A percentile compares a stretch with the other conserved stretches of the same genome.
These are phyloP conservation scores for Euphorbia tirucalli DNA, from an alignment of 345 rosid genomes.

Conservation along the genomic window DNA sequence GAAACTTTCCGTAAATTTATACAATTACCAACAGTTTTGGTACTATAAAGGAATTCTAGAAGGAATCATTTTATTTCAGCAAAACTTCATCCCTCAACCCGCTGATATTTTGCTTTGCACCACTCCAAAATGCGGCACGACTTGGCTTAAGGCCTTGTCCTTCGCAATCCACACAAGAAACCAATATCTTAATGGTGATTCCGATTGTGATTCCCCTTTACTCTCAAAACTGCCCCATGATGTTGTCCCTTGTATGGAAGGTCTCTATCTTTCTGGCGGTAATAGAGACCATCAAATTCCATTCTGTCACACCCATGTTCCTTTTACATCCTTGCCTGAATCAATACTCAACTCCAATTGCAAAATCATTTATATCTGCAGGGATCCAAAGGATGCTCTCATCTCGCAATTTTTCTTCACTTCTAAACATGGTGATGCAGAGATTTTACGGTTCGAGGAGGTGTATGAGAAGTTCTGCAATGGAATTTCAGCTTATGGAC, in stretches of 20 bases:
- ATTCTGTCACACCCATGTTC: background rate
- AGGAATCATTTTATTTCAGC: background rate
- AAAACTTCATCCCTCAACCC: slow-evolving; percentile 12
- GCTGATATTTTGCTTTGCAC: background rate
- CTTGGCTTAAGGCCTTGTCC: slow-evolving; percentile 21
- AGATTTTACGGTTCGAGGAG: background rate
- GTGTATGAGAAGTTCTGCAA: slow-evolving; percentile 1
- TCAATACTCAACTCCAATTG: background rate
- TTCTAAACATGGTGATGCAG: background rate
- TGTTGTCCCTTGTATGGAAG: background rate
- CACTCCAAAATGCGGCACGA: slow-evolving; percentile 20
- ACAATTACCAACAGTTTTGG: slow-evolving; percentile 11
- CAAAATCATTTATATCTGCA: background rate
- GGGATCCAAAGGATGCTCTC: slow-evolving; percentile 11
- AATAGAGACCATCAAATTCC: background rate
- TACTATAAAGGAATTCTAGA: background rate
- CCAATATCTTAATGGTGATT: no score
- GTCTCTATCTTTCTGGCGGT: background rate
- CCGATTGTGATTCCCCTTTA: background rate
- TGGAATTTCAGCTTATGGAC: background rate
- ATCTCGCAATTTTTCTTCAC: background rate
- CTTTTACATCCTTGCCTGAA: background rate
- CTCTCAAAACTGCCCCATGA: slow-evolving; percentile 5
- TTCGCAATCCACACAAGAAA: slow-evolving; percentile 5
- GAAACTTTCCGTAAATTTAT: background rate